phyloP scores from a whole-genome alignment of 1,139 yeast species.

The Suhomyces atakaporum region DNA sequence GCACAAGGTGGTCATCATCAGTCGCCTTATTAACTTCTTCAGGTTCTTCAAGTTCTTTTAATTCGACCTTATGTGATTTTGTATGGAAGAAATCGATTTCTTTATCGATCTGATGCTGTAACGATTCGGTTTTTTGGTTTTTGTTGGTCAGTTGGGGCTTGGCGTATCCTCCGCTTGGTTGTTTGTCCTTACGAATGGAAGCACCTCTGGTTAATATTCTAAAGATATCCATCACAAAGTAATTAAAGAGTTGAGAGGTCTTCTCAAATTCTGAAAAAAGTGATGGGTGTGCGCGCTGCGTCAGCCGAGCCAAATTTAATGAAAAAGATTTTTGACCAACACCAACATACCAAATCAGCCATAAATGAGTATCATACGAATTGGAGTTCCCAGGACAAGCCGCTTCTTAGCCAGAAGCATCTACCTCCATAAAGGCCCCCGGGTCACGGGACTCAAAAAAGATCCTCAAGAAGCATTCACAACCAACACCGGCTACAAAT shows the following conservation, averaged over 20 bases:
- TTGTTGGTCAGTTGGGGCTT: conserved; percentile 31
- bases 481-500: conserved; percentile 59
- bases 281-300: conserved; percentile 7
- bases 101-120: conserved; percentile 51
- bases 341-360: conserved; percentile 1
- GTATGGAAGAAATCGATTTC: conserved; percentile 76
- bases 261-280: not conserved
- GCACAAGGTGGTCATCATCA: conserved; percentile 23
- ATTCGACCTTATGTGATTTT: conserved; percentile 35
- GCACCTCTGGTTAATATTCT: conserved; percentile 87
- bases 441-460: conserved; percentile 74
- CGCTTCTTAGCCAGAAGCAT: conserved; percentile 18
- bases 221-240: conserved; percentile 75
- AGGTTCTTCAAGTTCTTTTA: conserved; percentile 24
- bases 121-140: conserved; percentile 36
- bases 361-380: conserved; percentile 7
- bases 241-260: not conserved
- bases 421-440: conserved; percentile 54
- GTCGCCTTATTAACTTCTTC: conserved; percentile 17
- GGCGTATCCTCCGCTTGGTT: conserved; percentile 46
- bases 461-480: conserved; percentile 68
- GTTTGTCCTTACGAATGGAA: conserved; percentile 58
- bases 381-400: conserved; percentile 12
- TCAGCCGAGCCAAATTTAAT: conserved; percentile 5
- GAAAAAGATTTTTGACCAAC: conserved; percentile 13